These are phyloP conservation scores for Besnoitia besnoiti DNA, from an alignment of 169 alveolate genomes.

Conservation along the genomic window DNA sequence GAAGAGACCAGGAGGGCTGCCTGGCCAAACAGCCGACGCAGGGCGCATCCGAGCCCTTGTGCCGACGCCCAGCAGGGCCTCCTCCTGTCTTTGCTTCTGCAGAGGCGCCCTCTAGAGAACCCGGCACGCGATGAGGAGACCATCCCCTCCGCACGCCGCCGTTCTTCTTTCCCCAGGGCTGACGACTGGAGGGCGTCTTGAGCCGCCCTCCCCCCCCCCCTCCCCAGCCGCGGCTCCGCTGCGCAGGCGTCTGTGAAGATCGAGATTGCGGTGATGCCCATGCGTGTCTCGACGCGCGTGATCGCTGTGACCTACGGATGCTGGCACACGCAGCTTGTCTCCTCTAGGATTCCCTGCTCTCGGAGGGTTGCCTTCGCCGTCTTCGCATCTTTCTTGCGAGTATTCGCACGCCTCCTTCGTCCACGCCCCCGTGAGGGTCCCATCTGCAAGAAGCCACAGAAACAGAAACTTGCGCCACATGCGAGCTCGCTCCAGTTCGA, in stretches of 20 bases:
- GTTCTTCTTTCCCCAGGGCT: background rate
- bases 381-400: background rate
- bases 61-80: no score
- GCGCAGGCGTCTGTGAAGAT: background rate
- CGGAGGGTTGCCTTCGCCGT: background rate
- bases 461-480: no score
- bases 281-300: background rate
- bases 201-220: background rate
- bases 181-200: background rate
- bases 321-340: background rate
- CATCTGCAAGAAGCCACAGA: no score
- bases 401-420: background rate
- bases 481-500: no score
- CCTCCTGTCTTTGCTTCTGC: background rate
- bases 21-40: background rate
- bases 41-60: background rate
- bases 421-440: background rate
- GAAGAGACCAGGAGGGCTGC: constrained; percentile 27
- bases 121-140: background rate
- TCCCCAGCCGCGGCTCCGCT: background rate
- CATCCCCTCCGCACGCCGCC: background rate
- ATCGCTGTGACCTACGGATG: background rate
- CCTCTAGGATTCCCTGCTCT: background rate
- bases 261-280: background rate
- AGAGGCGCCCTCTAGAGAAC: background rate